Evolutionary conservation across 495 filamentous ascomycete genomes (phyloP).

Genomic region (Aspergillus asperescens): DNA sequence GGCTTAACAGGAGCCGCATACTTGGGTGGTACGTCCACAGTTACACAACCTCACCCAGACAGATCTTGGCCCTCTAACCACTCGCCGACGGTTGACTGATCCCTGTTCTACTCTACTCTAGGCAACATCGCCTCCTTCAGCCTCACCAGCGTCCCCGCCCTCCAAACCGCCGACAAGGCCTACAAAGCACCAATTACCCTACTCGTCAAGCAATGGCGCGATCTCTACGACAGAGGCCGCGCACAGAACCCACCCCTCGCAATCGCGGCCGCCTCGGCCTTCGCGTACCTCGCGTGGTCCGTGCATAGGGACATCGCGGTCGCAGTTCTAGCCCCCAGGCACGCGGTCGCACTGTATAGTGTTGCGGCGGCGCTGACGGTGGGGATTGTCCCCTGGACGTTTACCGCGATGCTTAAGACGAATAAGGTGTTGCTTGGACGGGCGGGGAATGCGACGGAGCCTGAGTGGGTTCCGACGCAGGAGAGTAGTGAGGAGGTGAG

Average conservation of each 20-base stretch:
- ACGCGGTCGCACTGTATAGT: constrained; percentile 20
- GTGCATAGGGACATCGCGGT: constrained; percentile 22
- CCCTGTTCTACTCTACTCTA: no score
- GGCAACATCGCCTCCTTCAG: constrained; percentile 37
- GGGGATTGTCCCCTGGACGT: constrained; percentile 35
- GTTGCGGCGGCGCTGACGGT: constrained; percentile 30
- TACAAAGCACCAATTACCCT: constrained; percentile 25
- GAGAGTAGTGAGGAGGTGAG: constrained; percentile 21
- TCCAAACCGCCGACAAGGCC: constrained; percentile 25
- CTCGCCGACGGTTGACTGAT: no score
- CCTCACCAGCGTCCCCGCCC: constrained; percentile 27
- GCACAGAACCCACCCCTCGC: constrained; percentile 32
- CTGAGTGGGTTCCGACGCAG: constrained; percentile 18
- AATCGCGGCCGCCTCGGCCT: constrained; percentile 26
- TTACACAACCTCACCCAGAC: no score
- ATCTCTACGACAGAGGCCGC: constrained; percentile 31
- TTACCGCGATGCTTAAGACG: constrained; percentile 20
- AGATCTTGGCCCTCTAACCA: no score
- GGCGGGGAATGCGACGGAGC: constrained; percentile 4
- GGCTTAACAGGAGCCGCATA: background rate
- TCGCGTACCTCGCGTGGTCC: constrained; percentile 37
- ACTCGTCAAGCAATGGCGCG: constrained; percentile 25
- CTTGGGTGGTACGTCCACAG: background rate
- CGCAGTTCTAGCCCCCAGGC: constrained; percentile 16
- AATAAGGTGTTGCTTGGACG: constrained; percentile 25